Percentiles rank a stretch among this genome's conserved stretches.
These are phyloP conservation scores for Talaromyces marneffei DNA, from an alignment of 2,329 filamentous ascomycete genomes.

Conservation along the genomic window DNA sequence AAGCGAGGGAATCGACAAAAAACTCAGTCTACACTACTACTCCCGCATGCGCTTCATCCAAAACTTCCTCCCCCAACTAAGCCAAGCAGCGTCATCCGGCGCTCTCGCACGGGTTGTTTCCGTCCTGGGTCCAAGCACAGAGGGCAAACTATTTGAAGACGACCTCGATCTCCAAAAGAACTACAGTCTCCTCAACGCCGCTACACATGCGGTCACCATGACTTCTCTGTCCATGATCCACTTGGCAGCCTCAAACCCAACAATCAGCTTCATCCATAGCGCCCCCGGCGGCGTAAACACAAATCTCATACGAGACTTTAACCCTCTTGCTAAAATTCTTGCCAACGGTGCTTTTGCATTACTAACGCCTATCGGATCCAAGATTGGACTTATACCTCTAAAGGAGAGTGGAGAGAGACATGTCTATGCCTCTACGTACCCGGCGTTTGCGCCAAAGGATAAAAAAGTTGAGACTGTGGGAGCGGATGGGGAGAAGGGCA, in stretches of 20 bases:
- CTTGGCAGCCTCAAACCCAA: slow-evolving; percentile 43
- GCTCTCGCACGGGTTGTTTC: slow-evolving; percentile 49
- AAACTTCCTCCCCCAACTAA: slow-evolving; percentile 29
- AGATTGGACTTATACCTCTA: slow-evolving; percentile 14
- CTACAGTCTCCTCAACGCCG: slow-evolving; percentile 21
- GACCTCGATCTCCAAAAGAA: slow-evolving; percentile 21
- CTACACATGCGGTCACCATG: slow-evolving; percentile 44
- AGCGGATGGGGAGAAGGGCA: slow-evolving; percentile 17
- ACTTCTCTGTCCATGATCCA: slow-evolving; percentile 47
- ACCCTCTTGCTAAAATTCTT: neutral
- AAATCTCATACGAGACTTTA: slow-evolving; percentile 49
- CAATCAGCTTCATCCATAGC: slow-evolving; percentile 46
- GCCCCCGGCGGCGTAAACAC: slow-evolving; percentile 47
- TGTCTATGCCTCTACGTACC: slow-evolving; percentile 18
- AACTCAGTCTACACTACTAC: slow-evolving; percentile 28
- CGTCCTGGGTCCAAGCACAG: slow-evolving; percentile 48
- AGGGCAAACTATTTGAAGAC: slow-evolving; percentile 41
- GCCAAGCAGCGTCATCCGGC: slow-evolving; percentile 20
- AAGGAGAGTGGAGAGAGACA: slow-evolving; percentile 21
- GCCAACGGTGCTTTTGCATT: neutral
- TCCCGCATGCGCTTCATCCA: slow-evolving; percentile 31
- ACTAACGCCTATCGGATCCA: slow-evolving; percentile 11
- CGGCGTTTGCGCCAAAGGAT: slow-evolving; percentile 13
- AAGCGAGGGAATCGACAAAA: slow-evolving; percentile 28
- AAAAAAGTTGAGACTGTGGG: slow-evolving; percentile 14